These are phyloP conservation scores for Trichosporon ovoides DNA, from an alignment of 1,284 basidiomycete species.

Conservation along the genomic window DNA sequence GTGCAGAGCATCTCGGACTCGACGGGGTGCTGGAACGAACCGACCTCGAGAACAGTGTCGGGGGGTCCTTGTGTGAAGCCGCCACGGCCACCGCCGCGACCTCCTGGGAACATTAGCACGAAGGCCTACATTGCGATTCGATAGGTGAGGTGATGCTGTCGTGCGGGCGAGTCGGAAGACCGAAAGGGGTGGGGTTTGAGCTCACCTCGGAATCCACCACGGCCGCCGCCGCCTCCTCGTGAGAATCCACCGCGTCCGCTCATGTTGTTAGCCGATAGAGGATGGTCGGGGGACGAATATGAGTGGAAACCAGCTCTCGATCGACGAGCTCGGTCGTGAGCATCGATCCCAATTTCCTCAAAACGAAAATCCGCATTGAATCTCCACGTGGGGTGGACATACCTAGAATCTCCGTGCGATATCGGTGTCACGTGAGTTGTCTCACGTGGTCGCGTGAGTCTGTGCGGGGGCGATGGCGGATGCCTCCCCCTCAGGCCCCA, in stretches of 20 bases:
- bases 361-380: constrained; percentile 2
- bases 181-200: too few species aligned
- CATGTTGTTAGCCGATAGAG: constrained; percentile 18
- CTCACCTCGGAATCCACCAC: constrained; percentile 49
- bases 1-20: constrained; percentile 98
- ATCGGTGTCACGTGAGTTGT: neutral
- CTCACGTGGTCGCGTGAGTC: too few species aligned
- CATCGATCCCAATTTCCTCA: neutral
- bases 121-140: too few species aligned
- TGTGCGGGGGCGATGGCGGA: too few species aligned
- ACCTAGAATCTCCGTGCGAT: neutral
- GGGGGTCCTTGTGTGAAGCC: constrained; percentile 73
- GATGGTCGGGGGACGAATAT: neutral
- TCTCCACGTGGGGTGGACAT: neutral
- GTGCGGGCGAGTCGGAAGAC: too few species aligned
- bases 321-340: too few species aligned
- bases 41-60: constrained; percentile 78
- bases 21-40: constrained; percentile 85
- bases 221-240: constrained; percentile 39
- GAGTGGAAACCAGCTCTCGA: neutral
- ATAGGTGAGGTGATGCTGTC: too few species aligned
- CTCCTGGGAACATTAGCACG: constrained; percentile 3
- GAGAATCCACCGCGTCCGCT: constrained; percentile 50
- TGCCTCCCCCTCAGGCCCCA: too few species aligned
- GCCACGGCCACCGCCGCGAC: constrained; percentile 39